A percentile compares a stretch with the other conserved stretches of the same genome.
Evolutionary conservation across 805 yeast species (phyloP).

Genomic region (Candida insectalens): DNA sequence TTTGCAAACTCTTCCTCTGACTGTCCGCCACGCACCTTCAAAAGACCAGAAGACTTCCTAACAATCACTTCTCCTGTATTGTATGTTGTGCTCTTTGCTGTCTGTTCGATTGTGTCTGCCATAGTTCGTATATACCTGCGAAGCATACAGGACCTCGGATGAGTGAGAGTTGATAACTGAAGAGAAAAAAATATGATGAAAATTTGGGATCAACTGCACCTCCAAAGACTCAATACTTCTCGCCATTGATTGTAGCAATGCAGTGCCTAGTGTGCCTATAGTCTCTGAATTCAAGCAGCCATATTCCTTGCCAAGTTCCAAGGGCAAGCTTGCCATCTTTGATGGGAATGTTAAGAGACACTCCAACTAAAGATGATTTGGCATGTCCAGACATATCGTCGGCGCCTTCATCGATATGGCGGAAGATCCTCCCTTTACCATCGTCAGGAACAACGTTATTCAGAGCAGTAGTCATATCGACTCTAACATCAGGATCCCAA

Average conservation of each 20-base stretch:
- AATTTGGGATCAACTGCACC: too few relatives aligned
- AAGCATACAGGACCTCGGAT: background rate
- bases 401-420: conserved; percentile 68
- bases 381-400: conserved; percentile 85
- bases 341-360: conserved; percentile 58
- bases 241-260: conserved; percentile 68
- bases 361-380: conserved; percentile 54
- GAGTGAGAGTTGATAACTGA: too few relatives aligned
- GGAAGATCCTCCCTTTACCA: conserved; percentile 33
- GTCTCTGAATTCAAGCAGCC: conserved; percentile 63
- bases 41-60: conserved; percentile 35
- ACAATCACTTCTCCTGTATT: conserved; percentile 34
- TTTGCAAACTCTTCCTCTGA: conserved; percentile 47
- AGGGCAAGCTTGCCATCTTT: conserved; percentile 54
- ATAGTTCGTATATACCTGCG: background rate
- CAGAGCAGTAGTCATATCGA: conserved; percentile 55
- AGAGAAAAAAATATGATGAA: too few relatives aligned
- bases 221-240: conserved; percentile 20
- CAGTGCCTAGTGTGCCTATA: conserved; percentile 54
- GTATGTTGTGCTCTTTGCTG: conserved; percentile 6
- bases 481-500: conserved; percentile 69
- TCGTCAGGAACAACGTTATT: conserved; percentile 64
- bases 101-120: background rate
- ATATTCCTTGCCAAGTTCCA: conserved; percentile 86
- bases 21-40: conserved; percentile 58